Evolutionary conservation across 495 filamentous ascomycete species (phyloP), one percentile per base, ranked within the genome.

Genomic region (Aspergillus homomorphus): DNA sequence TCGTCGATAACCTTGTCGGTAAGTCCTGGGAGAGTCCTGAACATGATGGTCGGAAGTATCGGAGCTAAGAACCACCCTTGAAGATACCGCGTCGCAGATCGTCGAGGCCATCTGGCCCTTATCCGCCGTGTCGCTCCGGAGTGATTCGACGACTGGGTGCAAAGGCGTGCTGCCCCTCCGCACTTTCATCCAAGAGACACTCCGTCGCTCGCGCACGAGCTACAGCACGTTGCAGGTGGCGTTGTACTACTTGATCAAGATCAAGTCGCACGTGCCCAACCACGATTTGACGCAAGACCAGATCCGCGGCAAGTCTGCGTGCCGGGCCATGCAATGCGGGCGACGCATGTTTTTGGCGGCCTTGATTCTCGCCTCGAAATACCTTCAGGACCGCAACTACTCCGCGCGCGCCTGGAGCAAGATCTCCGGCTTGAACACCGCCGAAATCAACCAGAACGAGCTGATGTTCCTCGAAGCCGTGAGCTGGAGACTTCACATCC

Each of bases 1-100:
- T 98, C 70, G 94, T 98, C 77, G 93, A 97, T 72, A 91, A 85
- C 77, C 90, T 98, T 70, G 93, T 98, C 82, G 94, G 94, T 98
- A 91, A 94, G 94, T 78, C 33, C 3, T 5, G 45, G 7, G 20
- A 45, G 14, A 33, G 26, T 44, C 16, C 14, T 22, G 12, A 6
- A 49, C 12, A 30, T 49, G 16, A 16, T 38, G 43, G 16, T 23
- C 12, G 4, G 18, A 28, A 14, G 51, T 21, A 19, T 30, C 15
- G 38, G 9, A 55, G 54, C 60, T 71, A 62, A 70, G 57, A 49
- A 45, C 54, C 33, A 14, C 54, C 56, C 20, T 30, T 62, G 62
- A 85, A 98, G 94, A 97, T 82, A 92, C 92, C 65, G 92, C 93
- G 49, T 92, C 94, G 45, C 91, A 97, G 73, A 96, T 97, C 73